phyloP scores from a whole-genome alignment of 768 basidiomycete genomes.

The Tricholoma sp. region DNA sequence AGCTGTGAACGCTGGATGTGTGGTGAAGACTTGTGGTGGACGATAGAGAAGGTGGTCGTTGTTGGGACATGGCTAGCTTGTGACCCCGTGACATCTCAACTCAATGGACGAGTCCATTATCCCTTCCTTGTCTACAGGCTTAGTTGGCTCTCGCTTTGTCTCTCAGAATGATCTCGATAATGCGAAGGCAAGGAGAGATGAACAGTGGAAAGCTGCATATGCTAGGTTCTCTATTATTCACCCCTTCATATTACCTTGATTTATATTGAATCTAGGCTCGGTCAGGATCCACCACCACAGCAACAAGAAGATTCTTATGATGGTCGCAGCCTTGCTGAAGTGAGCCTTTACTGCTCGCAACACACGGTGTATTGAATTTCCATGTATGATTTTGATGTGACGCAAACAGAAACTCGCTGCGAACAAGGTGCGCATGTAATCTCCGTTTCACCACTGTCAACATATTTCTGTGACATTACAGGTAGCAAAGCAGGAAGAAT shows the following conservation, averaged over 20 bases:
- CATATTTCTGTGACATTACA: slow-evolving; percentile 24
- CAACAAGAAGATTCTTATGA: slow-evolving; percentile 76
- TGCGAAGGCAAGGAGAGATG: slow-evolving; percentile 66
- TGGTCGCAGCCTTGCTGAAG: slow-evolving; percentile 86
- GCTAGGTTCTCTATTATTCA: slow-evolving; percentile 47
- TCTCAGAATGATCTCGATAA: slow-evolving; percentile 73
- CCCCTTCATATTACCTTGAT: background rate
- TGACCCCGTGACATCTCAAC: background rate
- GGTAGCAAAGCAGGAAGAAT: slow-evolving; percentile 91
- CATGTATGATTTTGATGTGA: slow-evolving; percentile 37
- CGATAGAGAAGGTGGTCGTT: slow-evolving; percentile 27
- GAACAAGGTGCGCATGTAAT: slow-evolving; percentile 55
- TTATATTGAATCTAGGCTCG: slow-evolving; percentile 42
- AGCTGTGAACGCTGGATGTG: slow-evolving; percentile 27
- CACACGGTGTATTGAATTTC: slow-evolving; percentile 40
- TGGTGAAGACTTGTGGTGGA: slow-evolving; percentile 32
- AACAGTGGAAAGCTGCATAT: slow-evolving; percentile 89
- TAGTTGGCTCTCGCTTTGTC: slow-evolving; percentile 81
- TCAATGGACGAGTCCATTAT: slow-evolving; percentile 58
- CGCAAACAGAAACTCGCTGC: slow-evolving; percentile 77
- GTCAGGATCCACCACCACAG: slow-evolving; percentile 81
- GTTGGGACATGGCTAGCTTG: slow-evolving; percentile 22
- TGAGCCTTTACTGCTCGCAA: slow-evolving; percentile 32
- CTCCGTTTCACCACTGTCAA: slow-evolving; percentile 1
- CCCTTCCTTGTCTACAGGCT: slow-evolving; percentile 66